Evolutionary conservation across 2,329 filamentous ascomycete species (phyloP).

Genomic region (Aspergillus tanneri): DNA sequence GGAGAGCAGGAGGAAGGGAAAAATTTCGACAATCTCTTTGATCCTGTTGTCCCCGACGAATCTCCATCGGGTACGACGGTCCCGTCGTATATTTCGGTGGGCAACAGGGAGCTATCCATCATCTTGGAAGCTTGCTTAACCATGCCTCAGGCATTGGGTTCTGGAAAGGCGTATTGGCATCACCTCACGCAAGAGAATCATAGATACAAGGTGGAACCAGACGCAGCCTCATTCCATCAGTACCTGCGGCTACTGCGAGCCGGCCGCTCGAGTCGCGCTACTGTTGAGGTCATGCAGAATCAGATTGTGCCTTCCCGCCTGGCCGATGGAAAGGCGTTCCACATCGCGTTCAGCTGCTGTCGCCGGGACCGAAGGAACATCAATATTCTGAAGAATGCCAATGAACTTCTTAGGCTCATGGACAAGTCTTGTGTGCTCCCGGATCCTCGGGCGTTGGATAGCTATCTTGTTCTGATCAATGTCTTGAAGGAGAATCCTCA

Average conservation of each 20-base stretch:
- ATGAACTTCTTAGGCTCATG: constrained; percentile 66
- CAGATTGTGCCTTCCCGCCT: constrained; percentile 50
- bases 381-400: constrained; percentile 66
- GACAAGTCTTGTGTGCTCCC: constrained; percentile 27
- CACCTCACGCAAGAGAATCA: constrained; percentile 56
- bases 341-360: constrained; percentile 72
- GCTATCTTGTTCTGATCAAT: constrained; percentile 32
- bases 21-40: constrained; percentile 38
- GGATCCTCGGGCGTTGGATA: constrained; percentile 29
- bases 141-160: constrained; percentile 58
- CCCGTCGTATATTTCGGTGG: constrained; percentile 45
- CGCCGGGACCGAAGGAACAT: constrained; percentile 72
- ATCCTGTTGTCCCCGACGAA: constrained; percentile 26
- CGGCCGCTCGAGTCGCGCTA: constrained; percentile 63
- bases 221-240: constrained; percentile 66
- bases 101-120: constrained; percentile 64
- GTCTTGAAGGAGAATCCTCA: constrained; percentile 28
- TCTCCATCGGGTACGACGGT: not conserved
- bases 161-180: constrained; percentile 77
- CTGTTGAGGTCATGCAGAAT: constrained; percentile 58
- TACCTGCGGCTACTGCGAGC: constrained; percentile 67
- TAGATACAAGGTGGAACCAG: constrained; percentile 64
- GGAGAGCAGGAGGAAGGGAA: constrained; percentile 25
- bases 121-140: constrained; percentile 62
- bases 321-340: constrained; percentile 58